Percentiles rank a stretch among this genome's conserved stretches.
These are phyloP conservation scores for Vachellia pachyceras DNA, from an alignment of 306 rosid species.

Conservation along the genomic window DNA sequence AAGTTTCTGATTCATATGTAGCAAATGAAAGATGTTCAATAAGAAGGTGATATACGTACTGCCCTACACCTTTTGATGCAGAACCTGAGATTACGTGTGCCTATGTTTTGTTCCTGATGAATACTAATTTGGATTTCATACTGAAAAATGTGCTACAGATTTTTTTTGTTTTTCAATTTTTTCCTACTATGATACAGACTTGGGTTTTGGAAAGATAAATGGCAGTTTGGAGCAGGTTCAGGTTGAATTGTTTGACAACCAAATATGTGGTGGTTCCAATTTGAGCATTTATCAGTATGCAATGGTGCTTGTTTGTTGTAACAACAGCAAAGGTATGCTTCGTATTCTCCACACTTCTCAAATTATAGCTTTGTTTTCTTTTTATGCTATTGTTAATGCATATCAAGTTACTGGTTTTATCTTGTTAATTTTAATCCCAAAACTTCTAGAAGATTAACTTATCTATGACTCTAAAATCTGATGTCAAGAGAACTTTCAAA, in stretches of 20 bases:
- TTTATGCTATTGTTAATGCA: conserved; percentile 18
- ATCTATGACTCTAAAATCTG: no score
- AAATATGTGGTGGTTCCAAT: conserved; percentile 76
- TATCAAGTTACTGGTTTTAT: background rate
- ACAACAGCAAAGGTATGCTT: conserved; percentile 65
- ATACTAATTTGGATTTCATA: conserved; percentile 26
- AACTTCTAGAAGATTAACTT: no score
- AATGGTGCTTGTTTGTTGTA: conserved; percentile 67
- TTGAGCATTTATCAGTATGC: conserved; percentile 87
- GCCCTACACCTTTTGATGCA: background rate
- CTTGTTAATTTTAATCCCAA: conserved; percentile 17
- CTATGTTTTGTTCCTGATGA: background rate
- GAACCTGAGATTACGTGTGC: conserved; percentile 21
- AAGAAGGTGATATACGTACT: conserved; percentile 60
- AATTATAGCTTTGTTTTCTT: conserved; percentile 28
- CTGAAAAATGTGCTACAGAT: conserved; percentile 3
- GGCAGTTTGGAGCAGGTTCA: conserved; percentile 99
- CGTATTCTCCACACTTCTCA: no score
- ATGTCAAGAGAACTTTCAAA: background rate
- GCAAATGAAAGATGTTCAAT: conserved; percentile 55
- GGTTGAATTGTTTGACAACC: conserved; percentile 82
- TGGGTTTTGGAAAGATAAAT: conserved; percentile 86
- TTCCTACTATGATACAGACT: conserved; percentile 64
- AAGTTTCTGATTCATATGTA: conserved; percentile 51
- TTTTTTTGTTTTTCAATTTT: conserved; percentile 10